Base-by-base conservation (phyloP, 78 protist species). In the Dictyostelium intermedium region DNA sequence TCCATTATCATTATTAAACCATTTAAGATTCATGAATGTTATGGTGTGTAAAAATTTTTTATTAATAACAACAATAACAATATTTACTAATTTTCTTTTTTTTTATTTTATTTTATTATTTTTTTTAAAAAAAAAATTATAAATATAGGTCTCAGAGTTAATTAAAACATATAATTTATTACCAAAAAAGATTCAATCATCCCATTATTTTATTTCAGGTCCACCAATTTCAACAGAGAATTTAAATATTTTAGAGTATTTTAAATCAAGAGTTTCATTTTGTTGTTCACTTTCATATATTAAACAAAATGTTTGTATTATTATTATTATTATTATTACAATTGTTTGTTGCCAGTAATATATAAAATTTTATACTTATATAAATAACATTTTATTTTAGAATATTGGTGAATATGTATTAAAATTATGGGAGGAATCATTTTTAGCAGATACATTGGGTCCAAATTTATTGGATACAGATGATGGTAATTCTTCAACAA, bases 151-250 rank as follows among this genome's bases (percentile, higher is more conserved):
- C 13, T 50, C 93, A 80, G 93, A 89, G 72, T 34, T 89, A 32
- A 34, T 89, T 27, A 78, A 89, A 80, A 89, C 83, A 3, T 80
- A 66, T 56, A 32, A 78, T n/a, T 66, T 89, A 69, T 66, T 89
- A 79, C 93, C 93, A 69, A 41, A 25, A 41, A 69, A 70, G 13
- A 69, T 89, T n/a, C 39, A 84, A 43, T 89, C 93, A 43, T 13
- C 53, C 0, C 70, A 69, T 63, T 80, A 89, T 47, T 89, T n/a
- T 66, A 69, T 61, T 18, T 89, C 93, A 11, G 93, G 93, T 34
- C 93, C 93, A 89, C 93, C 93, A 18, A 89, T 89, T 69, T 82
- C 93, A 34, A 61, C 85, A 10, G 93, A 89, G 41, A 63, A 80
- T 69, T 45, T 89, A 53, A 50, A 61, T 30, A 80, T 89, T 20